phyloP scores from a whole-genome alignment of 768 basidiomycete genomes.

The Zangia roseola region DNA sequence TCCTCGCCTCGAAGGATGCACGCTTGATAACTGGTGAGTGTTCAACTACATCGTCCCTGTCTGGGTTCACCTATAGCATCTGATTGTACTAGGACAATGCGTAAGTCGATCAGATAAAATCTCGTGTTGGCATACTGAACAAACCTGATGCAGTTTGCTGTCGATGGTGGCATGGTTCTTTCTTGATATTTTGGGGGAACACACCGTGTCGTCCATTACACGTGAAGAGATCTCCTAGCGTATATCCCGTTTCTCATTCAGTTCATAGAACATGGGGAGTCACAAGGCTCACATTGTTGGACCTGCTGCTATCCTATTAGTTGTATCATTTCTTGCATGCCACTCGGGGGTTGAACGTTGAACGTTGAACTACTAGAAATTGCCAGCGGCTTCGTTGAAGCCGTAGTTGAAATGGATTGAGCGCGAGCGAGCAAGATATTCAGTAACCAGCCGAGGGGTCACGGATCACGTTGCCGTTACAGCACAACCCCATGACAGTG shows the following conservation, averaged over 20 bases:
- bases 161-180: too few species aligned
- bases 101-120: constrained; percentile 1
- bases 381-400: constrained; percentile 87
- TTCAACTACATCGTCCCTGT: not conserved
- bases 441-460: constrained; percentile 70
- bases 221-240: too few species aligned
- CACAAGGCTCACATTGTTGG: constrained; percentile 92
- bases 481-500: constrained; percentile 87
- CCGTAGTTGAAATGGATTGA: constrained; percentile 60
- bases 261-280: constrained; percentile 79
- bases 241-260: constrained; percentile 56
- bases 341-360: too few species aligned
- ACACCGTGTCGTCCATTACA: too few species aligned
- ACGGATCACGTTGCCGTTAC: constrained; percentile 77
- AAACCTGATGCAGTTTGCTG: too few species aligned
- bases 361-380: constrained; percentile 99
- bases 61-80: not conserved
- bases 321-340: constrained; percentile 87
- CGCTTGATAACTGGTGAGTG: constrained; percentile 35
- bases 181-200: too few species aligned
- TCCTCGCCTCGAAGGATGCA: constrained; percentile 34
- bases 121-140: too few species aligned
- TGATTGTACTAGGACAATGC: constrained; percentile 4
- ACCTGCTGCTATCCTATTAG: constrained; percentile 93
- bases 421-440: not conserved